These are phyloP conservation scores for Yarrowia yakushimensis DNA, from an alignment of 805 yeast species.

Conservation along the genomic window DNA sequence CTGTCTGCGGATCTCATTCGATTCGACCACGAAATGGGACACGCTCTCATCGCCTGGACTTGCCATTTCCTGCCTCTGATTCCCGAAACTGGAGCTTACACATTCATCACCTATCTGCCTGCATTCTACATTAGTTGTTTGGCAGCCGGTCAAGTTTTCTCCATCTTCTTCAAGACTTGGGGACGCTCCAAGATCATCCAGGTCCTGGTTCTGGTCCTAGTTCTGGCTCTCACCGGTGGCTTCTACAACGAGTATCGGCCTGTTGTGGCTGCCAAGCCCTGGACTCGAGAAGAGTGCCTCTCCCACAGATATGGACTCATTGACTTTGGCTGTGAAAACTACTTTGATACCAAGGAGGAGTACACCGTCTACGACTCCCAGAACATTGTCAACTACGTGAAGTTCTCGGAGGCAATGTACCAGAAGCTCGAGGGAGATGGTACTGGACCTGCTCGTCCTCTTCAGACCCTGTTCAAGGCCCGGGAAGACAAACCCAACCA, in stretches of 20 bases:
- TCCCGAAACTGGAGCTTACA: constrained; percentile 68
- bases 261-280: constrained; percentile 17
- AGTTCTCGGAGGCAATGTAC: constrained; percentile 21
- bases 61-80: constrained; percentile 72
- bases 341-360: background rate
- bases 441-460: background rate
- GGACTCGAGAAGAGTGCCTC: constrained; percentile 1
- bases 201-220: constrained; percentile 11
- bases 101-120: constrained; percentile 79
- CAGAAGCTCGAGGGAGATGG: background rate
- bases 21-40: constrained; percentile 54
- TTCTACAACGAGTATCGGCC: constrained; percentile 6
- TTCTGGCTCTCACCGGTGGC: constrained; percentile 23
- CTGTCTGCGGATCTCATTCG: constrained; percentile 43
- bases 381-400: constrained; percentile 21
- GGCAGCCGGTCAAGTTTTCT: constrained; percentile 59
- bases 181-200: background rate
- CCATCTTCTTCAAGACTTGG: constrained; percentile 43
- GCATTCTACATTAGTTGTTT: constrained; percentile 72
- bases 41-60: constrained; percentile 66
- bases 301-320: background rate
- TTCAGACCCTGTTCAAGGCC: constrained; percentile 18
- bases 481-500: constrained; percentile 3
- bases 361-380: constrained; percentile 22
- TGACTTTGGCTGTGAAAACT: constrained; percentile 22